Conservation (phyloP, 1,139 yeast genomes). For the Nakaseomyces bracarensis region DNA sequence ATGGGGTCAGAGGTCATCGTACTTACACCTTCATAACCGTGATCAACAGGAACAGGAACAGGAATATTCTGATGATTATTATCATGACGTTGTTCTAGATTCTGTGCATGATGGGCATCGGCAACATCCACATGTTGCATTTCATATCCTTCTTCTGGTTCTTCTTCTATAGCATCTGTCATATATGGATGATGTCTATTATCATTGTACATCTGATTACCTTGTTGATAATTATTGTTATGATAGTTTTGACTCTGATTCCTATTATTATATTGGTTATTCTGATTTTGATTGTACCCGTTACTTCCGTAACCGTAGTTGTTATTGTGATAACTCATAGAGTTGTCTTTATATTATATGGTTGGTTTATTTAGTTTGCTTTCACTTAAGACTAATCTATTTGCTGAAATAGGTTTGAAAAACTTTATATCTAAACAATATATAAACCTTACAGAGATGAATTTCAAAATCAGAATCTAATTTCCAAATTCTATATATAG, state of each 20-base stretch:
- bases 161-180: slow-evolving; percentile 1
- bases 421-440: neutral
- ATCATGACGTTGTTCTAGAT: too few species aligned
- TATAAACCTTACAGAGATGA: too few species aligned
- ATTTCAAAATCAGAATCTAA: neutral
- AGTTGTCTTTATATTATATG: too few species aligned
- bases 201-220: slow-evolving; percentile 1
- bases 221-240: neutral
- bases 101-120: too few species aligned
- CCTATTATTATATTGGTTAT: neutral
- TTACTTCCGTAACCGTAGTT: neutral
- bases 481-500: slow-evolving; percentile 1
- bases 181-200: slow-evolving; percentile 4
- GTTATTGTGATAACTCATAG: too few species aligned
- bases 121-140: neutral
- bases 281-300: neutral
- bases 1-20: slow-evolving; percentile 4
- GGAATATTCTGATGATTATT: too few species aligned
- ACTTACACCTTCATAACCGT: slow-evolving; percentile 4
- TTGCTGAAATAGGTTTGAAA: neutral
- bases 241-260: neutral
- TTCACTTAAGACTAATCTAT: neutral
- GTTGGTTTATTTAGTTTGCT: too few species aligned
- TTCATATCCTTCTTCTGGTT: neutral
- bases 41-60: slow-evolving; percentile 1